Base-by-base conservation (phyloP, 441 rosid genomes). In the Omphalea diandra region DNA sequence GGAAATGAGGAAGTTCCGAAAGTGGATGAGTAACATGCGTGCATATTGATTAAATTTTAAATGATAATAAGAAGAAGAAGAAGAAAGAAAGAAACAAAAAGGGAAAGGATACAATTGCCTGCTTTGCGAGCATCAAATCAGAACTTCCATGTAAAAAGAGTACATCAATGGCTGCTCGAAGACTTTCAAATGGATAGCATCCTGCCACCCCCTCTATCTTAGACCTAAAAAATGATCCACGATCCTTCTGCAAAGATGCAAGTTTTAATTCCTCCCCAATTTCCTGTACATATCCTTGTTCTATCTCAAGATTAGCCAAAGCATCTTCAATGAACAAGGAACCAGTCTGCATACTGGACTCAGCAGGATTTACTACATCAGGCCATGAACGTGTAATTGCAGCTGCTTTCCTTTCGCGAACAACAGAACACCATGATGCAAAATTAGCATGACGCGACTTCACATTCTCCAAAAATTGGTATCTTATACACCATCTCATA, bases 321-420 rank as follows among this genome's bases (percentile, higher is more conserved):
- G 99, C 99, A 88, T 94, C 97, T 82, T 94, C 99, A 77, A 94
- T 84, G 82, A 94, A 94, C 74, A 94, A 80, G 65, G 97, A 90
- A 74, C 86, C 97, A 76, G 77, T 83, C 78, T 77, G 88, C 71
- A 76, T 76, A 59, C 63, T 75, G 53, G 87, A 79, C 77, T 82
- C 89, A 0, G 84, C 76, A 73, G 84, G 81, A 68, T 90, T 86
- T 73, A 83, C 71, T 24, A 76, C 84, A 82, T 83, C 98, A 66
- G 92, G 96, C 99, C 99, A 94, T 17, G 93, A 84, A 52, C 98
- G 90, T 40, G 68, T 80, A 72, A 82, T 77, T 60, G 99, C 97
- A 76, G 84, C 87, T 59, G 91, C 80, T 81, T 90, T 94, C 83
- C 97, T 86, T 79, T 84, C 91, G 57, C 71, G 82, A 57, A 87